phyloP scores from a whole-genome alignment of 208 protist genomes.

The Borovskyia barvae region DNA sequence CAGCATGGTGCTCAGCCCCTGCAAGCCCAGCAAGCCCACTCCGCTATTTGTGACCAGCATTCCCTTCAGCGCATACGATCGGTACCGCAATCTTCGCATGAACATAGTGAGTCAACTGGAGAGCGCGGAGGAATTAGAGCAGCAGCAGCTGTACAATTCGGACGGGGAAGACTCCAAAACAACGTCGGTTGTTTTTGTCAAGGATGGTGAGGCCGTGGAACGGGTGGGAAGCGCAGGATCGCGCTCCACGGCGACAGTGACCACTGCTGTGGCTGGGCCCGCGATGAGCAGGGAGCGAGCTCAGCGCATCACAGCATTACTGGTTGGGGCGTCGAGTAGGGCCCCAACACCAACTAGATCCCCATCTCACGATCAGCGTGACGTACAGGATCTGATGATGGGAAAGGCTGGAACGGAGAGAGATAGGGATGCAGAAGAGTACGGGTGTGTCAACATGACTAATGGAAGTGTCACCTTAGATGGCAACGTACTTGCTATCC shows the following conservation, averaged over 20 bases:
- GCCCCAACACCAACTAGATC: no score
- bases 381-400: no score
- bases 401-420: background rate
- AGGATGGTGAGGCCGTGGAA: background rate
- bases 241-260: background rate
- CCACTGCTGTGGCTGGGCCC: no score
- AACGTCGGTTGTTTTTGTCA: background rate
- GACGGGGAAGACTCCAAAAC: background rate
- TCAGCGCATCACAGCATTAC: no score
- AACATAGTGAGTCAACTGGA: conserved; percentile 12
- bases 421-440: background rate
- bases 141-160: no score
- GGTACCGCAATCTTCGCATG: conserved; percentile 16
- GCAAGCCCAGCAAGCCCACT: conserved; percentile 15
- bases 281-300: no score
- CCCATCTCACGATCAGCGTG: no score
- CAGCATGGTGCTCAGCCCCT: no score
- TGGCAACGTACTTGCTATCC: background rate
- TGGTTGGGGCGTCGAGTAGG: no score
- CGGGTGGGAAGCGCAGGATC: background rate
- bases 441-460: no score
- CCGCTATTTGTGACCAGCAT: conserved; percentile 24
- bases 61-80: conserved; percentile 14
- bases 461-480: background rate
- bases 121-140: conserved; percentile 9